Percentiles rank a stretch among this genome's conserved stretches.
Conservation (phyloP, 495 filamentous ascomycete species). For the Beverwykella pulmonaria region DNA sequence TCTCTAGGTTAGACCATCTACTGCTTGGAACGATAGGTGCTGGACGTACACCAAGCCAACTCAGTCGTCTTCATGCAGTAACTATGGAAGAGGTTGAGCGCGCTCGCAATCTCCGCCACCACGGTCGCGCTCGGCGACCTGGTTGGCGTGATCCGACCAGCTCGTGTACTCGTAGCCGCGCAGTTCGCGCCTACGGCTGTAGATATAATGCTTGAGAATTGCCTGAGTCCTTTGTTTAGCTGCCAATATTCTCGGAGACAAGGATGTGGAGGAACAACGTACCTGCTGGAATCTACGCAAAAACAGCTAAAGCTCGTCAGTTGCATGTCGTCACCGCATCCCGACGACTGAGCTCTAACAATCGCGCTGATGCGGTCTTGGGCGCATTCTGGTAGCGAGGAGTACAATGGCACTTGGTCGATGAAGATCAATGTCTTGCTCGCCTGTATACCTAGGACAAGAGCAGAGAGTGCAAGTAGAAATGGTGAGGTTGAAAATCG, state of each 20-base stretch:
- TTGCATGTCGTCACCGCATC: neutral
- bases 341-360: neutral
- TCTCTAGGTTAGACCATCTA: neutral
- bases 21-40: neutral
- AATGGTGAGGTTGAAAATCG: too few species aligned
- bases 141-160: neutral
- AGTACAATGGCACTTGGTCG: neutral
- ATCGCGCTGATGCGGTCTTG: slow-evolving; percentile 3
- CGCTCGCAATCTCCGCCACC: neutral
- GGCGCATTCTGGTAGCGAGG: neutral
- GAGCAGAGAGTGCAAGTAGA: too few species aligned
- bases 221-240: neutral
- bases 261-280: neutral
- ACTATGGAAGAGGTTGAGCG: neutral
- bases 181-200: neutral
- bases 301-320: slow-evolving; percentile 7
- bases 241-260: neutral
- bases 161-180: too few species aligned
- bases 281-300: neutral
- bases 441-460: too few species aligned
- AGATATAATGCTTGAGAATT: neutral
- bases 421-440: neutral
- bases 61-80: slow-evolving; percentile 1
- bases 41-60: neutral
- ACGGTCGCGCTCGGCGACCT: neutral